Evolutionary conservation across 805 yeast genomes (phyloP), one percentile per base, ranked within the genome.

Genomic region (Myxozyma geophila): DNA sequence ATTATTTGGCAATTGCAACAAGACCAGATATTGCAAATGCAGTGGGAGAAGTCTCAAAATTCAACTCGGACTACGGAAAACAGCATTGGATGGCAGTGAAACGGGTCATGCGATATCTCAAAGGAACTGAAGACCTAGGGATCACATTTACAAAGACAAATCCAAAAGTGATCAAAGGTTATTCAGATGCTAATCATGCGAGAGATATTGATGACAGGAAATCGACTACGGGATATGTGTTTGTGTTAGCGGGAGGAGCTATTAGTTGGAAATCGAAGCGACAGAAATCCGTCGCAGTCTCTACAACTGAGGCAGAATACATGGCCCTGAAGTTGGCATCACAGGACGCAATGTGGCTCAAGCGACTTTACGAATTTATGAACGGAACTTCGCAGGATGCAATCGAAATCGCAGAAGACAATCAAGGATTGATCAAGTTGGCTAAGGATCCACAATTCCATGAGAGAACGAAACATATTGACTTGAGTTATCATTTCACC

Each of bases 1-100:
- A 43, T 43, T 43, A 43, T 43, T 13, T 43, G 46, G 46, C 46
- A 10, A 43, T 43, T 43, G 46, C 17, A 15, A 43, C 46, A 7
- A 43, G 46, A 43, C 46, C 46, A 15, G 46, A 43, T 15, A 43
- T 43, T 43, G 46, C 46, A n/a, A n/a, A n/a, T n/a, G n/a, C n/a
- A n/a, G n/a, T n/a, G n/a, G n/a, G n/a, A n/a, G n/a, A n/a, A n/a
- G 19, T 43, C 46, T 43, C 46, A 43, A 43, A n/a, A n/a, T 43
- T 43, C 15, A 15, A 43, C 19, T 43, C 46, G 7, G 15, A 43
- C 46, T 10, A 43, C 15, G 46, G 17, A 43, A 43, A 43, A 15
- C 15, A 43, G 46, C 17, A 43, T 15, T 43, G 46, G 46, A n/a
- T 17, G 15, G 46, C 46, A 15, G 46, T 43, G 7, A 43, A 43